A percentile compares a stretch with the other conserved stretches of the same genome.
Conservation (phyloP, 176 grass and related monocot species). For the Alloteropsis semialata region DNA sequence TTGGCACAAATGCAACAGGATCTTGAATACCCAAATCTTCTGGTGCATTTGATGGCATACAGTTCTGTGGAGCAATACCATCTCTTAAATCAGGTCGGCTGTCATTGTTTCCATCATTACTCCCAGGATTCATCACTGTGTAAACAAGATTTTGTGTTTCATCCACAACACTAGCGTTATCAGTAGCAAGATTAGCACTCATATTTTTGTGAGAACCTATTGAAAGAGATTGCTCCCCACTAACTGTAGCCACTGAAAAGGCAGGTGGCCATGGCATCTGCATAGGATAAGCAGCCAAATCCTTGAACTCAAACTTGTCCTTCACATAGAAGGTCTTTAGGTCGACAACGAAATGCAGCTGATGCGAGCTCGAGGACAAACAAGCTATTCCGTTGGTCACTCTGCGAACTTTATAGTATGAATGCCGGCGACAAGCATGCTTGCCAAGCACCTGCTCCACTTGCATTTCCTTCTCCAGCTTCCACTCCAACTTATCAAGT, state of each 20-base stretch:
- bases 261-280: slow-evolving; percentile 10
- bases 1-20: slow-evolving; percentile 5
- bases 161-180: background rate
- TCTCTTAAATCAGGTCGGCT: slow-evolving; percentile 31
- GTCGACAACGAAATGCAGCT: background rate
- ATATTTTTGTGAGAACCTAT: background rate
- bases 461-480: background rate
- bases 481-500: background rate
- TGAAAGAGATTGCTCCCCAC: background rate
- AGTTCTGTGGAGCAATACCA: slow-evolving; percentile 19
- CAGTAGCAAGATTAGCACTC: background rate
- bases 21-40: slow-evolving; percentile 41
- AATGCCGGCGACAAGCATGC: background rate
- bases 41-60: slow-evolving; percentile 29
- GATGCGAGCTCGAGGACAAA: background rate
- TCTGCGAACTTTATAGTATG: background rate
- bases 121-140: slow-evolving; percentile 27
- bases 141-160: slow-evolving; percentile 2
- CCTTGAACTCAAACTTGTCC: background rate
- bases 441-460: background rate
- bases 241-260: background rate
- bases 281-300: background rate
- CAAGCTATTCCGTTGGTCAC: background rate
- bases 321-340: background rate
- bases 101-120: slow-evolving; percentile 19